These are phyloP conservation scores for Metschnikowia lochheadii DNA, from an alignment of 805 yeast species.

Conservation along the genomic window DNA sequence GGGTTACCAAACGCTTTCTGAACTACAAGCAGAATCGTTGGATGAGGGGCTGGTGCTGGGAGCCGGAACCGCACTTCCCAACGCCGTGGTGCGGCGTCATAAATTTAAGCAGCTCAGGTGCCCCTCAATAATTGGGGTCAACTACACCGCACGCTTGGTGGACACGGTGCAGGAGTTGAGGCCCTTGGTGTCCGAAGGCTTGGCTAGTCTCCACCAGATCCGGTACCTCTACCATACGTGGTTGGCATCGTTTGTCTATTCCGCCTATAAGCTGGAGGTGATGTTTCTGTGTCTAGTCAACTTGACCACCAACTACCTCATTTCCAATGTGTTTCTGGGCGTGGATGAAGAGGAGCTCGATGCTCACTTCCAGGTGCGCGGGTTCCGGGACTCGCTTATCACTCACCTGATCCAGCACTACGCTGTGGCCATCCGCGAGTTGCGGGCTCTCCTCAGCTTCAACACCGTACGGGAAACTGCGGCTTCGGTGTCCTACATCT, in stretches of 20 bases:
- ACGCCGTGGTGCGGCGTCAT: constrained; percentile 5
- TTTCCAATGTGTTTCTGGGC: constrained; percentile 27
- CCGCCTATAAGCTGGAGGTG: constrained; percentile 20
- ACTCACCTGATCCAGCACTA: constrained; percentile 34
- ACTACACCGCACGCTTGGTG: constrained; percentile 6
- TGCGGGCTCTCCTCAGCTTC: constrained; percentile 26
- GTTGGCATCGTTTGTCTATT: constrained; percentile 30
- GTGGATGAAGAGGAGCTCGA: constrained; percentile 4
- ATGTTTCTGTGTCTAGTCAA: constrained; percentile 37
- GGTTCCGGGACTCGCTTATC: constrained; percentile 24
- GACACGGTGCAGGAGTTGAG: constrained; percentile 9
- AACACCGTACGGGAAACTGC: constrained; percentile 29
- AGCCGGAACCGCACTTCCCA: constrained; percentile 7
- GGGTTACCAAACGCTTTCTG: not conserved
- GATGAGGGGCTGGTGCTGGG: not conserved
- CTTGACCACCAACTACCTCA: constrained; percentile 36
- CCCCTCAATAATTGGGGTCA: not conserved
- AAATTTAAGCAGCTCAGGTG: constrained; percentile 3
- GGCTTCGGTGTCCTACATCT: constrained; percentile 33
- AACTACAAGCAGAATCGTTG: not conserved
- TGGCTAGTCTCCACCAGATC: constrained; percentile 25
- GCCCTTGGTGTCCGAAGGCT: constrained; percentile 22
- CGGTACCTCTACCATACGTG: constrained; percentile 30
- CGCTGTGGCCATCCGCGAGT: constrained; percentile 32
- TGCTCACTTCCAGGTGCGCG: constrained; percentile 12